phyloP scores from a whole-genome alignment of 352 stramenopile species.

The Phytophthora colocasiae region DNA sequence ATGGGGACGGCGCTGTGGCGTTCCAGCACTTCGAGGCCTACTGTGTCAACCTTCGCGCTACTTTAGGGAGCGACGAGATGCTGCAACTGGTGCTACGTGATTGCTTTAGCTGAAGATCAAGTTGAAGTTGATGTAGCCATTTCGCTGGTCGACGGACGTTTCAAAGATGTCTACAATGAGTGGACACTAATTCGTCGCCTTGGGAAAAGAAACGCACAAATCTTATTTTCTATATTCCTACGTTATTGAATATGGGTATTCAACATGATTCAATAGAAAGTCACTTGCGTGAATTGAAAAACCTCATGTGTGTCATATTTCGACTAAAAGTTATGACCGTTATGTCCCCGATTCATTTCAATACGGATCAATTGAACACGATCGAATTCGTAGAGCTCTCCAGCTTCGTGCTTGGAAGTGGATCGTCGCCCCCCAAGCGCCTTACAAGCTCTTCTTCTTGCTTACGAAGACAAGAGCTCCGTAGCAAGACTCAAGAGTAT shows the following conservation, averaged over 20 bases:
- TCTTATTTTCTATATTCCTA: not conserved
- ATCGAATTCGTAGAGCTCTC: constrained; percentile 16
- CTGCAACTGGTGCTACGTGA: constrained; percentile 67
- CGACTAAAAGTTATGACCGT: constrained; percentile 1
- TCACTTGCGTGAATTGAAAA: not conserved
- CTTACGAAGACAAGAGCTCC: constrained; percentile 1
- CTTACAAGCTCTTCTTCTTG: not conserved
- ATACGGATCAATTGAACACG: constrained; percentile 25
- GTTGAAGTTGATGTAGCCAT: constrained; percentile 27
- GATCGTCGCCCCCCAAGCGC: constrained; percentile 5
- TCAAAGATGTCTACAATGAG: too few species aligned
- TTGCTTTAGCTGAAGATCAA: constrained; percentile 44
- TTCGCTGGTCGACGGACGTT: constrained; percentile 14
- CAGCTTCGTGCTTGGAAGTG: constrained; percentile 4
- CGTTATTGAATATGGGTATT: not conserved
- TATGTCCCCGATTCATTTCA: not conserved
- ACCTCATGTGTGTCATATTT: not conserved
- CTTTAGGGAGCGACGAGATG: constrained; percentile 58
- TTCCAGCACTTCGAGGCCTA: constrained; percentile 76
- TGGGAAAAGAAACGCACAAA: not conserved
- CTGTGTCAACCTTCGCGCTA: constrained; percentile 62
- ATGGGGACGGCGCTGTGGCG: constrained; percentile 45
- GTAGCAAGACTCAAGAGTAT: not conserved
- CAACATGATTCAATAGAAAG: too few species aligned
- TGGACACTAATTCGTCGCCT: too few species aligned